Evolutionary conservation across 2,329 filamentous ascomycete species (phyloP).

Genomic region (Allantophomopsis cytisporea): DNA sequence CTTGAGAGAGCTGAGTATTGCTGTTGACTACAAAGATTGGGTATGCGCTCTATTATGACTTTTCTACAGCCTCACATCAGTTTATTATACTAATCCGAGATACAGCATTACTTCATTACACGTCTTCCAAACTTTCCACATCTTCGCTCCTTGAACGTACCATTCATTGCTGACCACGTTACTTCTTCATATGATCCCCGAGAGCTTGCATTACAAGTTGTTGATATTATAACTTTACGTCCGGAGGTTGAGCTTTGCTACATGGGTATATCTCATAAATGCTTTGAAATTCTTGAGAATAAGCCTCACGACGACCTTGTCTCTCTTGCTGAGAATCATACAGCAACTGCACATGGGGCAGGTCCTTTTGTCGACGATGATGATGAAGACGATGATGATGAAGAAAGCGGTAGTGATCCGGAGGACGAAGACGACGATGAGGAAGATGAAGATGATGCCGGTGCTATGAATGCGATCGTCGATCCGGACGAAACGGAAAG

Average conservation of each 20-base stretch:
- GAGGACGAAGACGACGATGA: background rate
- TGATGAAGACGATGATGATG: conserved; percentile 4
- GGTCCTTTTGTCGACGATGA: conserved; percentile 11
- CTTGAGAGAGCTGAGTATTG: conserved; percentile 58
- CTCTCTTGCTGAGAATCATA: conserved; percentile 10
- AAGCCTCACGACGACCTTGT: conserved; percentile 28
- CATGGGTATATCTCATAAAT: conserved; percentile 62
- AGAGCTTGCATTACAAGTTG: conserved; percentile 63
- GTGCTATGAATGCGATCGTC: conserved; percentile 16
- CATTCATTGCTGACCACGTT: conserved; percentile 50
- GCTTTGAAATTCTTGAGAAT: conserved; percentile 68
- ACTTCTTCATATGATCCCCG: conserved; percentile 41
- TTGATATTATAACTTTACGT: conserved; percentile 65
- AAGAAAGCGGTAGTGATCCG: conserved; percentile 19
- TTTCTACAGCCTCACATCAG: background rate
- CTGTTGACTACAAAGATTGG: conserved; percentile 67
- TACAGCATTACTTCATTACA: conserved; percentile 65
- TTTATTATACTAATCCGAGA: conserved; percentile 7
- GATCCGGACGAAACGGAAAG: conserved; percentile 22
- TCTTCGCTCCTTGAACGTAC: conserved; percentile 58
- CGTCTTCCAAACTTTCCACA: conserved; percentile 57
- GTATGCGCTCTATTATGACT: conserved; percentile 32
- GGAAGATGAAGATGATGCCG: conserved; percentile 23
- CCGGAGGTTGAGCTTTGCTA: conserved; percentile 69
- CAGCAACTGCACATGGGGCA: conserved; percentile 27